Percentiles rank a stretch among this genome's conserved stretches.
Conservation (phyloP, 331 rosid species). For the Telfairia occidentalis region DNA sequence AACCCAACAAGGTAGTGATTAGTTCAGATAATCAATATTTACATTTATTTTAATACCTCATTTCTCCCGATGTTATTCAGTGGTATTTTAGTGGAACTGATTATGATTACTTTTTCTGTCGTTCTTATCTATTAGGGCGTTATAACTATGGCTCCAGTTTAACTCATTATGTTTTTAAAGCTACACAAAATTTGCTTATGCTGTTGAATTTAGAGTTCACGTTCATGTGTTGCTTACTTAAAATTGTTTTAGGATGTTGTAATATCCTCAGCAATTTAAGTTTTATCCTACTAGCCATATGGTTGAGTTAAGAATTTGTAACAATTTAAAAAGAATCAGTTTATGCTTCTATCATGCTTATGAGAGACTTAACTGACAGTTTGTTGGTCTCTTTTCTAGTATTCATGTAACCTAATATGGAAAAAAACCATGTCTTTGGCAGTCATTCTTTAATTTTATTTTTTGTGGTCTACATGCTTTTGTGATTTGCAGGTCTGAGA, state of each 20-base stretch:
- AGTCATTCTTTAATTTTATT: background rate
- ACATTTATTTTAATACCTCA: background rate
- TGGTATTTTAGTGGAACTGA: background rate
- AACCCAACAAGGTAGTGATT: constrained; percentile 34
- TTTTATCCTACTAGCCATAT: background rate
- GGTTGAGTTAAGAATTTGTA: background rate
- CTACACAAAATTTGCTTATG: background rate
- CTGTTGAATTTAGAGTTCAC: background rate
- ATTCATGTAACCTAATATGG: background rate
- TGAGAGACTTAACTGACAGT: background rate
- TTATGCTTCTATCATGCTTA: background rate
- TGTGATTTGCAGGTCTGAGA: constrained; percentile 37
- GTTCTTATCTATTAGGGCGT: background rate
- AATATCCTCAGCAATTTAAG: background rate
- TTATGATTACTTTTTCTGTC: background rate
- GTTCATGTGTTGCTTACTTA: background rate
- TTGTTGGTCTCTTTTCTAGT: background rate
- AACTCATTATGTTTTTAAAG: background rate
- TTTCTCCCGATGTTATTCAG: background rate
- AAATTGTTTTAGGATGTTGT: background rate
- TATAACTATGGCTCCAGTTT: background rate
- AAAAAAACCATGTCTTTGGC: background rate
- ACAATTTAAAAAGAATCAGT: background rate
- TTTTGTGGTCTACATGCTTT: background rate
- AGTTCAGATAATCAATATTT: background rate